phyloP scores from a whole-genome alignment of 2,329 filamentous ascomycete species.

The Exophiala viscosa region DNA sequence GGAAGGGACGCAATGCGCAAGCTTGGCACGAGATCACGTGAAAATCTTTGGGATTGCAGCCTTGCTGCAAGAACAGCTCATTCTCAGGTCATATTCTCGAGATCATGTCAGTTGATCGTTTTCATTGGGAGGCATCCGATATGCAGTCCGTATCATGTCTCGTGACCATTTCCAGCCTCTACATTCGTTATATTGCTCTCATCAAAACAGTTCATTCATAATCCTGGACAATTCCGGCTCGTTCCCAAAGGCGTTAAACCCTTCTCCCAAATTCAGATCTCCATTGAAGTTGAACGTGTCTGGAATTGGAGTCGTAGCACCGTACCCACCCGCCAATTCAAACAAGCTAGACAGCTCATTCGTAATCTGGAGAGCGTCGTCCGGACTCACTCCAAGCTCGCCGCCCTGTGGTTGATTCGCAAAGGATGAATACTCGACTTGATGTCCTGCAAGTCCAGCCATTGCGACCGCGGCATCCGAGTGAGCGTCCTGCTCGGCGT shows the following conservation, averaged over 20 bases:
- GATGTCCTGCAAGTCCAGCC: constrained; percentile 62
- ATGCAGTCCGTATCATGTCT: too few relatives aligned
- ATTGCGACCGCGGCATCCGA: constrained; percentile 62
- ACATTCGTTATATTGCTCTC: too few relatives aligned
- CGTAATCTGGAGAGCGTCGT: constrained; percentile 57
- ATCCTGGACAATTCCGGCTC: constrained; percentile 60
- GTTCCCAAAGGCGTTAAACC: constrained; percentile 42
- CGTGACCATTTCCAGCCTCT: too few relatives aligned
- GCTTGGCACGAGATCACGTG: constrained; percentile 1
- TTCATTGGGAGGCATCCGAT: too few relatives aligned
- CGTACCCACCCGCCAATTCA: constrained; percentile 58
- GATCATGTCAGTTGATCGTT: too few relatives aligned
- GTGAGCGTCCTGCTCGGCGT: constrained; percentile 50
- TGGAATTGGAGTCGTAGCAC: constrained; percentile 31
- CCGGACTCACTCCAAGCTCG: constrained; percentile 51
- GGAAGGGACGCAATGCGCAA: not conserved
- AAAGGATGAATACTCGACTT: constrained; percentile 55
- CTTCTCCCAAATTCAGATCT: constrained; percentile 24
- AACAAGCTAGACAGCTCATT: constrained; percentile 61
- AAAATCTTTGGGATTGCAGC: not conserved
- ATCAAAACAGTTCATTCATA: constrained; percentile 56
- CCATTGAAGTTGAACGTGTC: constrained; percentile 34
- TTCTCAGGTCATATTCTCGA: too few relatives aligned
- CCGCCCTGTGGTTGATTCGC: constrained; percentile 26
- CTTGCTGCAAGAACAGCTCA: not conserved